Percentiles rank a stretch among this genome's conserved stretches.
Conservation (phyloP, 768 basidiomycete genomes). For the Psilocybe tampanensis region DNA sequence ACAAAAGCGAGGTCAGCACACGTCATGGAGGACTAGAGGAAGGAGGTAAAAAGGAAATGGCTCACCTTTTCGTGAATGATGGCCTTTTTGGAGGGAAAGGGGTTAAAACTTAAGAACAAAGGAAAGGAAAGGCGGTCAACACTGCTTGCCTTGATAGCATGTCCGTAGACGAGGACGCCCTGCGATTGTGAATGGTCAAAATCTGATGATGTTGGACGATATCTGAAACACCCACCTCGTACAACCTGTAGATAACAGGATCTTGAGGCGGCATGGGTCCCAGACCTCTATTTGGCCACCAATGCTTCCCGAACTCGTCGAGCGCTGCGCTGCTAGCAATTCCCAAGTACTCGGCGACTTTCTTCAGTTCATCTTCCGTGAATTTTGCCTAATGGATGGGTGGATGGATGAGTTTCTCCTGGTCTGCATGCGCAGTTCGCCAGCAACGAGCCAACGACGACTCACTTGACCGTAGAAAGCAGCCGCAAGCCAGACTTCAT, state of each 20-base stretch:
- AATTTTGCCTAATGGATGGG: constrained; percentile 63
- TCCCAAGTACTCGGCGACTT: constrained; percentile 52
- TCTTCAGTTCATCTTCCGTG: constrained; percentile 55
- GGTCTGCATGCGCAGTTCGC: no score
- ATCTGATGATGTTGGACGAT: not conserved
- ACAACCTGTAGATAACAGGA: constrained; percentile 80
- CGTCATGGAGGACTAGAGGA: not conserved
- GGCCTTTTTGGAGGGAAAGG: constrained; percentile 49
- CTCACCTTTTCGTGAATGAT: constrained; percentile 80
- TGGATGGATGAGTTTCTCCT: no score
- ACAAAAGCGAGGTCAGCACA: not conserved
- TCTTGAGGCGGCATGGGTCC: constrained; percentile 76
- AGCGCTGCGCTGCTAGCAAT: constrained; percentile 41
- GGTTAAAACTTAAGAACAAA: not conserved
- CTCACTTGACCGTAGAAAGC: constrained; percentile 79
- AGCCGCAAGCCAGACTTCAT: constrained; percentile 84
- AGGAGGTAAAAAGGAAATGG: not conserved
- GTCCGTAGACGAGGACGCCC: constrained; percentile 77
- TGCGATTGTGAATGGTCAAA: constrained; percentile 22
- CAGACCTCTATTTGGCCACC: constrained; percentile 77
- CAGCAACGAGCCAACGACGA: no score
- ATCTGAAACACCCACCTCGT: constrained; percentile 61
- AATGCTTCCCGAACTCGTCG: constrained; percentile 57
- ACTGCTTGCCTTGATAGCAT: constrained; percentile 48
- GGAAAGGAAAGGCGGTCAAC: not conserved